phyloP scores from a whole-genome alignment of 139 green algal species.

The Coccomyxa sp. region DNA sequence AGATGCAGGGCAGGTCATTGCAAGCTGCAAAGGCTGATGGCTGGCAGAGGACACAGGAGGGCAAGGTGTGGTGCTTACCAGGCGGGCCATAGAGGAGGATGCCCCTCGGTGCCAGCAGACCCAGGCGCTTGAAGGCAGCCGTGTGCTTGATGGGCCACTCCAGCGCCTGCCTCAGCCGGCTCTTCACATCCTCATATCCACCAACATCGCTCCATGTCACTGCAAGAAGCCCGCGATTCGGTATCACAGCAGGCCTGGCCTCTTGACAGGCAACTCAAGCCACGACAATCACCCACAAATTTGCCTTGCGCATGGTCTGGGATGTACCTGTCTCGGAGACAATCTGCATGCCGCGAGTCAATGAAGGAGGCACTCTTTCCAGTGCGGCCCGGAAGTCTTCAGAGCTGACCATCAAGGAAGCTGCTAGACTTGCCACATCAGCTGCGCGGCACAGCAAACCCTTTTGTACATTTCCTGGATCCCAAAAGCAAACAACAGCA shows the following conservation, averaged over 20 bases:
- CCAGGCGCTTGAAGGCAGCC: conserved; percentile 65
- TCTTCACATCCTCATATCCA: conserved; percentile 72
- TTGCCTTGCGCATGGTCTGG: no score
- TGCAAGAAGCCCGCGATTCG: no score
- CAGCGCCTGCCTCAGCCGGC: conserved; percentile 62
- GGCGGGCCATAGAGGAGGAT: conserved; percentile 86
- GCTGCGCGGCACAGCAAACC: background rate
- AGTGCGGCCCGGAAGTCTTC: conserved; percentile 53
- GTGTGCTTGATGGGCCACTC: conserved; percentile 77
- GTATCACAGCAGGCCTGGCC: no score
- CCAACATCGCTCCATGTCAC: conserved; percentile 75
- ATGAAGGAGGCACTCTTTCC: conserved; percentile 55
- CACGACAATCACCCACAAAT: no score
- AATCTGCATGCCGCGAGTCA: conserved; percentile 47
- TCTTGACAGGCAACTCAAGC: no score
- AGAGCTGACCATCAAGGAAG: background rate
- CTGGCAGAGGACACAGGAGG: background rate
- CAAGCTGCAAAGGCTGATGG: background rate
- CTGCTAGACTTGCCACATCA: background rate
- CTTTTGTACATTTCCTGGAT: no score
- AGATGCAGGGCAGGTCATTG: background rate
- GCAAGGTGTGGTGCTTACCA: conserved; percentile 9
- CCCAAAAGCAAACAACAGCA: background rate
- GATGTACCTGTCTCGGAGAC: no score
- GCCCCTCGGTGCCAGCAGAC: conserved; percentile 61